Evolutionary conservation across 1,284 basidiomycete species (phyloP), one percentile per base, ranked within the genome.

Genomic region (Melampsora americana): DNA sequence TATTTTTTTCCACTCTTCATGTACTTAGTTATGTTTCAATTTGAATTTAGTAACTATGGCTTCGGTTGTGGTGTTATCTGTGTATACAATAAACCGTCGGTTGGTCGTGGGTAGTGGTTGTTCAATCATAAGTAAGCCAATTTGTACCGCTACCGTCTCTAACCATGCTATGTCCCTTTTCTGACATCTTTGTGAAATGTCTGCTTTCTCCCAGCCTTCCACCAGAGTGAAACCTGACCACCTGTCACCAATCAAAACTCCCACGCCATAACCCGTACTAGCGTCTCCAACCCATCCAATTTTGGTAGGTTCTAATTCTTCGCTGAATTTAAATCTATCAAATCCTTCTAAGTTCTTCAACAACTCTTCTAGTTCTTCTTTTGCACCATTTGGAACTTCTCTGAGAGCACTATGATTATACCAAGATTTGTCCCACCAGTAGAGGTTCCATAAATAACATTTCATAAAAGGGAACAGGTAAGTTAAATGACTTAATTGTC

Each of bases 61-160:
- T 53, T 68, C n/a, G 2, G 66, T 68, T 1, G 66, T 69, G 28
- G 67, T 60, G 39, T 69, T 59, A 18, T 56, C 14, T 56, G n/a
- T n/a, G n/a, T n/a, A n/a, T 5, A 69, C 66, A 5, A 59, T 32
- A 5, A 56, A 1, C 6, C 2, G 26, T 20, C 3, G 4, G 3
- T 48, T 48, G 3, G 5, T 11, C 18, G 4, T 14, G 11, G 28
- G 1, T 7, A 18, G 18, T 18, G 56, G 2, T 2, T 11, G 1
- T 32, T 4, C 12, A 6, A 69, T 12, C 66, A 69, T 69, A 2
- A 69, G 20, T 48, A 48, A 11, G 11, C 46, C 46, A 11, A 48
- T 11, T 48, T 42, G 2, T 1, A 67, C 26, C 7, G n/a, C n/a
- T n/a, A n/a, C n/a, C n/a, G n/a, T n/a, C n/a, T n/a, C n/a, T n/a